These are phyloP conservation scores for Backusella westeae DNA, from an alignment of 192 early-diverging fungal genomes.

Conservation along the genomic window DNA sequence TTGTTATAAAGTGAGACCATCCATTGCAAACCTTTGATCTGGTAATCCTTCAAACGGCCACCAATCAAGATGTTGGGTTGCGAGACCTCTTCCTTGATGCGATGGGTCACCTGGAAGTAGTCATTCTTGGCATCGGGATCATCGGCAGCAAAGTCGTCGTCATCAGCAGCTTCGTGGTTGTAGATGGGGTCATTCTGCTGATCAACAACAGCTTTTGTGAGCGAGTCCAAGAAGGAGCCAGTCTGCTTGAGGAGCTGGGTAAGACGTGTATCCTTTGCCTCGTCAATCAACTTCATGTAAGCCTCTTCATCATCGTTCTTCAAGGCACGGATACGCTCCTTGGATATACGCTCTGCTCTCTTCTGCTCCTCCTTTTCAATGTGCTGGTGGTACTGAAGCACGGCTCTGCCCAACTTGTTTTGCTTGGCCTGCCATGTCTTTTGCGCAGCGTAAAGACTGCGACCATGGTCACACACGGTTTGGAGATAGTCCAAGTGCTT, in stretches of 20 bases:
- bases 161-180: conserved; percentile 36
- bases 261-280: conserved; percentile 96
- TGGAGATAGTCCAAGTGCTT: conserved; percentile 80
- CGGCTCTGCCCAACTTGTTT: conserved; percentile 71
- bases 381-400: conserved; percentile 74
- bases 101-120: conserved; percentile 90
- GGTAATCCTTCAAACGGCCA: conserved; percentile 95
- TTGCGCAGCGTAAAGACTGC: conserved; percentile 69
- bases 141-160: conserved; percentile 6
- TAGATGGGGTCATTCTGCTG: conserved; percentile 67
- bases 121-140: conserved; percentile 52
- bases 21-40: conserved; percentile 97
- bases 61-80: conserved; percentile 88
- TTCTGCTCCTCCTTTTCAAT: conserved; percentile 95
- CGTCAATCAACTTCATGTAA: conserved; percentile 91
- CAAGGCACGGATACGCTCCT: conserved; percentile 96
- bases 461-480: conserved; percentile 73
- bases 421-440: conserved; percentile 63
- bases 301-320: conserved; percentile 98
- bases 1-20: conserved; percentile 99
- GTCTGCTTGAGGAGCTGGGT: conserved; percentile 91
- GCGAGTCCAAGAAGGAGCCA: conserved; percentile 75
- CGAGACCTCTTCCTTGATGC: conserved; percentile 73
- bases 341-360: conserved; percentile 75
- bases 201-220: conserved; percentile 81